phyloP scores from a whole-genome alignment of 768 basidiomycete genomes.

The Crucibulum laeve region DNA sequence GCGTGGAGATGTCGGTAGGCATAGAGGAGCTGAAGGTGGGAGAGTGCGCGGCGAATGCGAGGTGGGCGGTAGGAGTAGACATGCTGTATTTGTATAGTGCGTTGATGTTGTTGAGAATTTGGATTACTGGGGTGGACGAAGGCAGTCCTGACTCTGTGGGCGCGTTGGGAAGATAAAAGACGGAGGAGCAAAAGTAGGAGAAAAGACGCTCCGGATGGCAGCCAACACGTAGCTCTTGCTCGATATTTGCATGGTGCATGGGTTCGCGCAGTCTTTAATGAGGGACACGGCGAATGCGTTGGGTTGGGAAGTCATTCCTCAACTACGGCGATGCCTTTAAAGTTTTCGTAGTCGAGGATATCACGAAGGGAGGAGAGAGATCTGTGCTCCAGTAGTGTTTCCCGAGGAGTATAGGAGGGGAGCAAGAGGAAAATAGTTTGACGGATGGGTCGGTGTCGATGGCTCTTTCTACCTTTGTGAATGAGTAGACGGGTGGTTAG shows the following conservation, averaged over 20 bases:
- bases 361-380: constrained; percentile 62
- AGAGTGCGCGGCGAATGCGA: constrained; percentile 78
- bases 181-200: neutral
- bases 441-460: constrained; percentile 70
- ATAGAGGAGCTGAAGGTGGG: constrained; percentile 57
- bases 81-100: constrained; percentile 99
- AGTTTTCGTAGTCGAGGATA: constrained; percentile 73
- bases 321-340: constrained; percentile 88
- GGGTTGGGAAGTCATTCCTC: constrained; percentile 89
- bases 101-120: constrained; percentile 90
- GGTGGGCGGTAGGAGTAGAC: constrained; percentile 80
- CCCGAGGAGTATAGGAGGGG: constrained; percentile 97
- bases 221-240: constrained; percentile 97
- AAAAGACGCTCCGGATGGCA: constrained; percentile 77
- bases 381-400: constrained; percentile 89
- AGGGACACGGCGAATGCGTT: constrained; percentile 63
- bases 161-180: neutral
- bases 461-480: constrained; percentile 66
- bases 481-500: neutral
- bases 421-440: constrained; percentile 89
- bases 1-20: constrained; percentile 55
- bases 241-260: constrained; percentile 94
- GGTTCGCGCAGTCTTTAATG: constrained; percentile 77
- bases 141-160: constrained; percentile 76
- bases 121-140: constrained; percentile 88